Percentiles rank a stretch among this genome's conserved stretches.
Conservation (phyloP, 495 filamentous ascomycete species). For the Pseudomonodictys pantanalensis region DNA sequence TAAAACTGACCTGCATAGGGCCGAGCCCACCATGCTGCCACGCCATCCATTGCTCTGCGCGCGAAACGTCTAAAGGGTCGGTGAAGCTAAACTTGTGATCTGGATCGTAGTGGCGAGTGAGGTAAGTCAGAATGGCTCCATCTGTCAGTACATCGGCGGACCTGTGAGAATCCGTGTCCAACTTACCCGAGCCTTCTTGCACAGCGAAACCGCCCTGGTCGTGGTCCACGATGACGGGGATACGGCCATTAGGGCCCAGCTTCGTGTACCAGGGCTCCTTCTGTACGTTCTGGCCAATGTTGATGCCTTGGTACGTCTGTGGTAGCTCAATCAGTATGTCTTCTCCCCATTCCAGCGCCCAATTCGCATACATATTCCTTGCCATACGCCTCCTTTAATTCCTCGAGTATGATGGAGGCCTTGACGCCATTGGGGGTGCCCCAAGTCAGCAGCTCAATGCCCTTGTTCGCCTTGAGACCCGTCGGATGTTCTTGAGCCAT, state of each 20-base stretch:
- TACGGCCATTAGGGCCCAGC: slow-evolving; percentile 40
- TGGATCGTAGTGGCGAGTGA: slow-evolving; percentile 41
- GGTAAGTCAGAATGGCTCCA: slow-evolving; percentile 39
- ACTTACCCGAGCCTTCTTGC: slow-evolving; percentile 34
- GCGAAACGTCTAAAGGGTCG: slow-evolving; percentile 36
- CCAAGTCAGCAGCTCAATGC: slow-evolving; percentile 54
- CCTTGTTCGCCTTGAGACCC: slow-evolving; percentile 53
- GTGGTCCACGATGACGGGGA: slow-evolving; percentile 43
- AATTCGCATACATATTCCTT: slow-evolving; percentile 12
- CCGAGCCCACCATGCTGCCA: slow-evolving; percentile 43
- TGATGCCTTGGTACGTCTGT: slow-evolving; percentile 39
- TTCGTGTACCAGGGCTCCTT: slow-evolving; percentile 43
- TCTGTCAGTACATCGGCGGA: background rate
- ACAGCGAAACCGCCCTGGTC: slow-evolving; percentile 39
- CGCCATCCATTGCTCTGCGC: slow-evolving; percentile 42
- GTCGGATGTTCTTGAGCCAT: slow-evolving; percentile 40
- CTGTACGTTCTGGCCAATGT: slow-evolving; percentile 40
- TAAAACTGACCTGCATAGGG: too few species aligned
- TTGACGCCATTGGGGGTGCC: slow-evolving; percentile 38
- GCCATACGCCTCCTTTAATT: slow-evolving; percentile 43
- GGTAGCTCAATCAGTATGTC: slow-evolving; percentile 1
- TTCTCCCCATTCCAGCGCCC: background rate
- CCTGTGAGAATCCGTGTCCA: background rate
- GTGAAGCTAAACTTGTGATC: slow-evolving; percentile 43
- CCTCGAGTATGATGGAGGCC: slow-evolving; percentile 41